These are phyloP conservation scores for Fusarium sp. DNA, from an alignment of 2,329 filamentous ascomycete genomes.

Conservation along the genomic window DNA sequence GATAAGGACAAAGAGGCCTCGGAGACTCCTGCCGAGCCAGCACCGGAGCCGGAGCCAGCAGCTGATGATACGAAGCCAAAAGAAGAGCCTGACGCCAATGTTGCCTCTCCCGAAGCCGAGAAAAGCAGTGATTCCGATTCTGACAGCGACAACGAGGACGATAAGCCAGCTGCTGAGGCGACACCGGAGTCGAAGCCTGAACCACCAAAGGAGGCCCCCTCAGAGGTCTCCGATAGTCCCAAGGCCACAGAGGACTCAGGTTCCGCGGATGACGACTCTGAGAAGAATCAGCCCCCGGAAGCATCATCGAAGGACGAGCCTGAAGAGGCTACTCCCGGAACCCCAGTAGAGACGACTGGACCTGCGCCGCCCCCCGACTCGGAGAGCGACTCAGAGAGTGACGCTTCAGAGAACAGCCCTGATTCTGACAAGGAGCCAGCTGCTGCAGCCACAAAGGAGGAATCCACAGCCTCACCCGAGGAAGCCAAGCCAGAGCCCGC, in stretches of 20 bases:
- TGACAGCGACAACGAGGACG: slow-evolving; percentile 3
- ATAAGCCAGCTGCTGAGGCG: not conserved
- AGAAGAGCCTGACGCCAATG: not conserved
- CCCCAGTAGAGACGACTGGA: slow-evolving; percentile 5
- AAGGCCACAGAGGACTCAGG: not conserved
- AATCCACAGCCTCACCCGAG: not conserved
- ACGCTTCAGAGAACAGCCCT: not conserved
- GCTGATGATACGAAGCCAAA: slow-evolving; percentile 4
- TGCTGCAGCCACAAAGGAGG: not conserved
- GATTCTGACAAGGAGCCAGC: slow-evolving; percentile 6
- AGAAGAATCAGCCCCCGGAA: slow-evolving; percentile 15
- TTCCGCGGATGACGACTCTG: not conserved
- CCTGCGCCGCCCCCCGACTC: slow-evolving; percentile 2
- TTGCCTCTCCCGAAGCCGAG: not conserved
- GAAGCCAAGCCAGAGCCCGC: not conserved
- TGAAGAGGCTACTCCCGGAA: slow-evolving; percentile 4
- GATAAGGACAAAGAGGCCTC: slow-evolving; percentile 10
- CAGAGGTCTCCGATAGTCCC: not conserved
- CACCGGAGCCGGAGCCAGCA: not conserved
- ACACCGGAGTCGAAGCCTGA: not conserved
- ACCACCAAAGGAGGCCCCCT: slow-evolving; percentile 2
- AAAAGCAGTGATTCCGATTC: slow-evolving; percentile 1
- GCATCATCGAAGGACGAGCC: slow-evolving; percentile 8
- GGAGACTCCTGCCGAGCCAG: slow-evolving; percentile 7
- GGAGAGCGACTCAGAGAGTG: slow-evolving; percentile 3